Evolutionary conservation across 306 rosid genomes (phyloP), one percentile per base, ranked within the genome.

Genomic region (Castanospermum australe): DNA sequence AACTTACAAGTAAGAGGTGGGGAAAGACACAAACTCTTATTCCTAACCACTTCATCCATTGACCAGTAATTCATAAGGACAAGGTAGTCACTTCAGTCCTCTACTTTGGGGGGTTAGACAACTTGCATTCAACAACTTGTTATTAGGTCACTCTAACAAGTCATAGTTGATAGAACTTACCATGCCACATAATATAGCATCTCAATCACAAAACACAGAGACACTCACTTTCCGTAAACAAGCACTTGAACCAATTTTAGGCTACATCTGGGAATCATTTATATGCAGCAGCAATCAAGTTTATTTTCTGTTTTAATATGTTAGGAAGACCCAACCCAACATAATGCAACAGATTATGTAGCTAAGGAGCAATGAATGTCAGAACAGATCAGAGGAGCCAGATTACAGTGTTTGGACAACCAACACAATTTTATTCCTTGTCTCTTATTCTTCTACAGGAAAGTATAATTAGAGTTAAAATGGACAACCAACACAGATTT

Each of bases 351-450:
- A 55, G 77, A 51, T 2, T 22, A 12, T n/a, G 50, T 41, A 42
- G 44, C 17, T 55, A 73, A 69, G n/a, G 39, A 50, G n/a, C 73
- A 77, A 71, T 62, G 48, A 33, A 54, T 62, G 75, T 44, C 41
- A 71, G 54, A 67, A 63, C 41, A 41, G 11, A 5, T 38, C 18
- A 72, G 50, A 42, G 48, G 56, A 62, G 52, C 64, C 15, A 71
- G 36, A 24, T 55, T 20, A 54, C 70, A 52, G 11, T 22, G 20
- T 61, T 84, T 54, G 79, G 45, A 75, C 54, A 35, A n/a, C 71
- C 54, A 61, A 30, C 33, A 45, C n/a, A n/a, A n/a, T n/a, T 44
- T 6, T 17, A 11, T 22, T 9, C 13, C 71, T 7, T 35, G 14
- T 36, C 33, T 54, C 60, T 69, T 5, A 25, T 62, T 67, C 69